Conservation (phyloP, 805 yeast genomes). For the Myxozyma vanderwaltii region DNA sequence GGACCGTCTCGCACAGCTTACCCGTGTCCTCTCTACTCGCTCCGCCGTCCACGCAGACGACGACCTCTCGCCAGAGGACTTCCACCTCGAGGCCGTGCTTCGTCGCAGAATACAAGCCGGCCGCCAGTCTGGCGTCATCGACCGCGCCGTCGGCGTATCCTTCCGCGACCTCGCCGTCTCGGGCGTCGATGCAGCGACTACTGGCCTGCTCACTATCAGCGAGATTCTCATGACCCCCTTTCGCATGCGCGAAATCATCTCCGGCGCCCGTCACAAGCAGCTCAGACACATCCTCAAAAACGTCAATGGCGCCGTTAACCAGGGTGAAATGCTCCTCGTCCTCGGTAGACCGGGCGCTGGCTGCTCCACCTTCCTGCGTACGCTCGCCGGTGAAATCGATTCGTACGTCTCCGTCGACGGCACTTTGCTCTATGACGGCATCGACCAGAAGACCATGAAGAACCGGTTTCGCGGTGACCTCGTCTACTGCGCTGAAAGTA, state of each 20-base stretch:
- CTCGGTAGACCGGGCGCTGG: constrained; percentile 82
- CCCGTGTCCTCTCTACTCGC: constrained; percentile 37
- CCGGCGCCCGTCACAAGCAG: constrained; percentile 13
- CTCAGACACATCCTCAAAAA: constrained; percentile 40
- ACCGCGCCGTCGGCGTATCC: constrained; percentile 43
- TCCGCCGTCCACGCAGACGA: constrained; percentile 36
- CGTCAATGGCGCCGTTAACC: constrained; percentile 57
- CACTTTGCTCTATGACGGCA: constrained; percentile 61
- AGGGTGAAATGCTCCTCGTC: constrained; percentile 71
- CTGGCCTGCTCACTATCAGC: constrained; percentile 49
- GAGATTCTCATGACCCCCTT: constrained; percentile 44
- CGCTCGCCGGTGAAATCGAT: constrained; percentile 70
- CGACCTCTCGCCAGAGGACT: constrained; percentile 39
- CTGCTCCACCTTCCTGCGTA: constrained; percentile 63
- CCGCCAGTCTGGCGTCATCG: constrained; percentile 42
- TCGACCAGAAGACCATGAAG: constrained; percentile 61
- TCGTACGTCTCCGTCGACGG: constrained; percentile 58
- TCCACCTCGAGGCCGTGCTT: constrained; percentile 41
- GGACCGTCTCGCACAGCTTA: constrained; percentile 33
- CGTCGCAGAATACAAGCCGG: constrained; percentile 33
- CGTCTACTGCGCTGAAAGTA: constrained; percentile 40
- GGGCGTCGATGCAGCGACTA: constrained; percentile 54
- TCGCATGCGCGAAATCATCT: constrained; percentile 35
- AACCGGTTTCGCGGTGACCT: constrained; percentile 55
- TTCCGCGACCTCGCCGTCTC: constrained; percentile 46